Percentiles rank a stretch among this genome's conserved stretches.
These are phyloP conservation scores for Heteromeles arbutifolia DNA, from an alignment of 306 rosid genomes.

Conservation along the genomic window DNA sequence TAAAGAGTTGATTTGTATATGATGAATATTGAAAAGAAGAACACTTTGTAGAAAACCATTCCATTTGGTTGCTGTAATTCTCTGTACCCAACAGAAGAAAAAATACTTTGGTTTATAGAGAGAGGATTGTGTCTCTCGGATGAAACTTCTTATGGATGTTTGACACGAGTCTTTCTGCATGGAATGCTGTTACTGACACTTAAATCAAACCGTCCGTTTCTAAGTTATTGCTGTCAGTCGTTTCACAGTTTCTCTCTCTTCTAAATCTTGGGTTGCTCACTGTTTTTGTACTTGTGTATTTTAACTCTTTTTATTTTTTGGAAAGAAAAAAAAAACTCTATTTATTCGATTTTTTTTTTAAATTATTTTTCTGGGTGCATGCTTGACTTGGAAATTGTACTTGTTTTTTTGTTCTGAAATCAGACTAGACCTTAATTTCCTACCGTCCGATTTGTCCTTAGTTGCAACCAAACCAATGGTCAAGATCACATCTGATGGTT, in stretches of 20 bases:
- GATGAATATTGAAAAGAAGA: background rate
- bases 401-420: background rate
- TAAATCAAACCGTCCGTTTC: conserved; percentile 6
- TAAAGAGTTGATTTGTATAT: background rate
- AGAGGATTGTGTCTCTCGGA: background rate
- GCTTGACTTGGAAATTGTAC: background rate
- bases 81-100: background rate
- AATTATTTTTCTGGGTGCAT: background rate
- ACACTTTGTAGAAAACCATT: background rate
- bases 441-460: conserved; percentile 25
- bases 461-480: conserved; percentile 16
- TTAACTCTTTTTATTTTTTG: background rate
- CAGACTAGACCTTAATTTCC: background rate
- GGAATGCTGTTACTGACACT: background rate
- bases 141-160: background rate
- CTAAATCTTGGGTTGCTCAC: conserved; percentile 22
- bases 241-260: background rate
- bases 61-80: background rate
- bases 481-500: background rate
- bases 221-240: background rate
- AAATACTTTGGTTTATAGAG: background rate
- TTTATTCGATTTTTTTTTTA: background rate
- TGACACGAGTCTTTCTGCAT: conserved; percentile 26
- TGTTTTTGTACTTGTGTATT: background rate
- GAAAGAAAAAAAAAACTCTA: no score